phyloP scores from a whole-genome alignment of 2,329 filamentous ascomycete species.

The Beauveria scarabaeidicola region DNA sequence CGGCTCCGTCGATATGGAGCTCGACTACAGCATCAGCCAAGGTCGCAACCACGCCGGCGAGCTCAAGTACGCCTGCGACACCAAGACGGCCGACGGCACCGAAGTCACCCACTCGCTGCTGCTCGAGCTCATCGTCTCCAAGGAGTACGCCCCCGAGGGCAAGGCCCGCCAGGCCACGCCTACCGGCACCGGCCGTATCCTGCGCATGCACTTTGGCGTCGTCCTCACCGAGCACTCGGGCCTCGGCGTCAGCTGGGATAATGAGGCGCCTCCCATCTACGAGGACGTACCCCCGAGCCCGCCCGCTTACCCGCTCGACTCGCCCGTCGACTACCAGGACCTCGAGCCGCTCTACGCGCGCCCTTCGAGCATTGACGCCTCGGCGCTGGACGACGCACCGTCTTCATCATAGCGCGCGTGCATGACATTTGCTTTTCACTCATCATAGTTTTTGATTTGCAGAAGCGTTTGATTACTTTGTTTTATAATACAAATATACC shows the following conservation, averaged over 20 bases:
- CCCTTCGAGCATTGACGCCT: constrained; percentile 9
- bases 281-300: constrained; percentile 85
- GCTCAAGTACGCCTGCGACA: constrained; percentile 64
- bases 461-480: background rate
- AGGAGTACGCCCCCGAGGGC: constrained; percentile 73
- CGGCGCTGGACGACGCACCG: background rate
- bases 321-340: constrained; percentile 31
- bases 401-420: background rate
- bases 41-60: constrained; percentile 38
- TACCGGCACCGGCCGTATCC: constrained; percentile 80
- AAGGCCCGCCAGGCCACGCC: constrained; percentile 64
- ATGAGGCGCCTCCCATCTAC: constrained; percentile 89
- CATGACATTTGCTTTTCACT: background rate
- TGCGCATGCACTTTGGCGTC: constrained; percentile 85
- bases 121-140: constrained; percentile 87
- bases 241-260: constrained; percentile 91
- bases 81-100: constrained; percentile 65
- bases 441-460: background rate
- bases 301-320: constrained; percentile 51
- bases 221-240: constrained; percentile 75
- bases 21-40: constrained; percentile 49
- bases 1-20: constrained; percentile 61
- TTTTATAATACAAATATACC: constrained; percentile 2
- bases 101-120: constrained; percentile 78
- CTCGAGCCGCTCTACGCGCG: constrained; percentile 28